phyloP scores from a whole-genome alignment of 257 asterid genomes.

The Przewalskia tangutica region DNA sequence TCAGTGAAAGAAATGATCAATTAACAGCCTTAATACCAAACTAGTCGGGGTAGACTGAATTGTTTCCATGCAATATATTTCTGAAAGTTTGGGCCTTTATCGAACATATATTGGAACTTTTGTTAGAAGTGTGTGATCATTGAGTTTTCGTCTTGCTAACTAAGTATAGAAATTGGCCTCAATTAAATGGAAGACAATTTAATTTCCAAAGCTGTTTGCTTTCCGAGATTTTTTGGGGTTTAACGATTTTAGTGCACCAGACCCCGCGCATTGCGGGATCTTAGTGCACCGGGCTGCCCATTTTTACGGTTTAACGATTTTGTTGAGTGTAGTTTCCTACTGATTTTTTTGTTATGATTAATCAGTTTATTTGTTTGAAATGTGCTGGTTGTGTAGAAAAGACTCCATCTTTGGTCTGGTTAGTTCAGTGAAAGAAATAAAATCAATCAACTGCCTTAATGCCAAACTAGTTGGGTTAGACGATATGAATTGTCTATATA shows the following conservation, averaged over 20 bases:
- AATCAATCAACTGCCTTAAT: not conserved
- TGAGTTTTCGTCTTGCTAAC: not conserved
- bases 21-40: not conserved
- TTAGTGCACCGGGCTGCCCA: too few relatives aligned
- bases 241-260: too few relatives aligned
- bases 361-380: not conserved
- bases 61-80: not conserved
- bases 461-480: not conserved
- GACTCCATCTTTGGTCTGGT: not conserved
- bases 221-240: not conserved
- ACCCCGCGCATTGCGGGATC: too few relatives aligned
- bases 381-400: not conserved
- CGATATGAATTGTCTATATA: not conserved
- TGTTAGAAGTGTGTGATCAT: not conserved
- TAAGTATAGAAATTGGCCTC: not conserved
- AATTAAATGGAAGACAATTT: too few relatives aligned
- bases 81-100: not conserved
- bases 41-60: not conserved
- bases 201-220: not conserved
- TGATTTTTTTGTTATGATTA: not conserved
- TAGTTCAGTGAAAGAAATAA: not conserved
- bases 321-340: not conserved
- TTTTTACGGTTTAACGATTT: not conserved
- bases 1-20: not conserved
- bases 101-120: not conserved